phyloP scores from a whole-genome alignment of 768 basidiomycete genomes.

The Pilatotrama ljubarskyi region DNA sequence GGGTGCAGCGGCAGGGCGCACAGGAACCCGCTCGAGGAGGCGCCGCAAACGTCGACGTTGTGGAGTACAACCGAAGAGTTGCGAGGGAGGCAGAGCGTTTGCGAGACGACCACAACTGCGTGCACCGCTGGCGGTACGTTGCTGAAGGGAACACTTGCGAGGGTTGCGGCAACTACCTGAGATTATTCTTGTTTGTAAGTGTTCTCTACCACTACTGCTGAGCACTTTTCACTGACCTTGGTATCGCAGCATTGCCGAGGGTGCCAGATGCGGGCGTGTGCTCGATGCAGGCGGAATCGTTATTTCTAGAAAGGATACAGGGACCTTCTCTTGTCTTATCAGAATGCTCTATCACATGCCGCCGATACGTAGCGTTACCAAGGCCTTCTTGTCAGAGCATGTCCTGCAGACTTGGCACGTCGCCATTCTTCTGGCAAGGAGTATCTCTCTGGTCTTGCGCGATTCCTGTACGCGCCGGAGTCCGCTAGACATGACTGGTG shows the following conservation, averaged over 20 bases:
- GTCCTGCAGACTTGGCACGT: too few relatives aligned
- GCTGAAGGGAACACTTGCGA: constrained; percentile 48
- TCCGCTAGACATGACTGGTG: too few relatives aligned
- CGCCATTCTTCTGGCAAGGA: too few relatives aligned
- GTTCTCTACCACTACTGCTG: background rate
- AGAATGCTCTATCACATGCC: too few relatives aligned
- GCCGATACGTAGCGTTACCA: too few relatives aligned
- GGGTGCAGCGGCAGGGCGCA: constrained; percentile 39
- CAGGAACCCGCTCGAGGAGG: constrained; percentile 2
- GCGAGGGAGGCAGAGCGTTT: constrained; percentile 39
- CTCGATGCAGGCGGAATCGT: constrained; percentile 40
- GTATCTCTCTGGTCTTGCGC: too few relatives aligned
- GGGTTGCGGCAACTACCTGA: constrained; percentile 43
- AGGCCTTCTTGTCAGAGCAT: too few relatives aligned
- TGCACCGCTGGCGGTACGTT: constrained; percentile 45
- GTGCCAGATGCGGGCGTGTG: constrained; percentile 38
- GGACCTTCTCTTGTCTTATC: too few relatives aligned
- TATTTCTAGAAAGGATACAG: constrained; percentile 18
- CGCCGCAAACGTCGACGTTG: background rate
- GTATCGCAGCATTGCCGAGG: constrained; percentile 33
- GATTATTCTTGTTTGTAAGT: constrained; percentile 51
- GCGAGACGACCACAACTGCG: constrained; percentile 56
- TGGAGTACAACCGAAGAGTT: constrained; percentile 24
- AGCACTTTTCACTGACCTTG: background rate
- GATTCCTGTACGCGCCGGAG: too few relatives aligned